Evolutionary conservation across 768 basidiomycete genomes (phyloP), one percentile per base, ranked within the genome.

Genomic region (Psilocybe azurescens): DNA sequence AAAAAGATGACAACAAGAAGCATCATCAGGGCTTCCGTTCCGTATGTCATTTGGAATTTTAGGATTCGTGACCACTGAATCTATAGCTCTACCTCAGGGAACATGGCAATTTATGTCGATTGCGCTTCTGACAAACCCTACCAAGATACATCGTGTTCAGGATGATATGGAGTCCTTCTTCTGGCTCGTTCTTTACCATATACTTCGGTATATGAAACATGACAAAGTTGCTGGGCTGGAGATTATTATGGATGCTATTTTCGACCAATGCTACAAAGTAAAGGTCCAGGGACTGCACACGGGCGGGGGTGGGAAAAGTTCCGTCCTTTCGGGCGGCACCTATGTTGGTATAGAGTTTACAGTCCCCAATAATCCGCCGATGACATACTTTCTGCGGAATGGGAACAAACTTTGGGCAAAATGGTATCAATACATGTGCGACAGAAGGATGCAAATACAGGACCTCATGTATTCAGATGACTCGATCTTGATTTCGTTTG

Each of bases 121-220:
- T 0, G 53, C 48, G 6, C 55, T 77, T 4, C 65, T 75, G 4
- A 16, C 14, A 32, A 9, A 67, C 11, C 55, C 66, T 8, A 11
- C 7, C 13, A 70, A 70, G 33, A 32, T 47, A 5, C 74, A 75
- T 20, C 53, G 28, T 0, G 38, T 75, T 1, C 54, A 66, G 20
- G 74, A 76, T 29, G 74, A 78, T 50, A 52, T 77, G 7, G 73
- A 77, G 56, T 76, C 77, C 0, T 75, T 77, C 56, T 61, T 64
- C 38, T 64, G 59, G 46, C 11, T 66, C 10, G 30, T 66, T 8
- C 38, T 64, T 3, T 67, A 61, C 51, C 33, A 60, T 46, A 41
- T 44, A 1, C 28, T 59, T 14, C 53, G 38, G 1, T 59, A 56
- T 54, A 33, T 58, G 51, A 24, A 5, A 9, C 20, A 52, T 46